phyloP scores from a whole-genome alignment of 176 grass and related monocot species.

The Aegilops tauschii region DNA sequence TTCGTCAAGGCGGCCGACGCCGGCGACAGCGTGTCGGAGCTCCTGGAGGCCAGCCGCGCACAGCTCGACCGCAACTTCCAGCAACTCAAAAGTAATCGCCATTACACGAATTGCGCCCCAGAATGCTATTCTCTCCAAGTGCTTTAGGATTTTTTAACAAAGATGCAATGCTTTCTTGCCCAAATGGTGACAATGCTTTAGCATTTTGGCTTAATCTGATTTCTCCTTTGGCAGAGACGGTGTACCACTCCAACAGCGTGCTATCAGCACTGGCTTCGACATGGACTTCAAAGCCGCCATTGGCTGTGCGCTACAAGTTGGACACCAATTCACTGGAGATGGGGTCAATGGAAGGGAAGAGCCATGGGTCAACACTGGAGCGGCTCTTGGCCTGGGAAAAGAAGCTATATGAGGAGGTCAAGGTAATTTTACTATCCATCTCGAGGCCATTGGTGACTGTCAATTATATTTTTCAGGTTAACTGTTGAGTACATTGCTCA shows the following conservation, averaged over 20 bases:
- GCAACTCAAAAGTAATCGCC: conserved; percentile 76
- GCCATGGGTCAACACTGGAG: conserved; percentile 84
- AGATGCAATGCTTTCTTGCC: neutral
- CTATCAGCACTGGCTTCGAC: conserved; percentile 78
- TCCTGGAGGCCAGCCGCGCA: conserved; percentile 72
- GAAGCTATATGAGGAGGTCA: conserved; percentile 95
- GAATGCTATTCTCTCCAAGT: neutral
- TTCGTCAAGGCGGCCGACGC: conserved; percentile 76
- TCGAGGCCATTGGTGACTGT: neutral
- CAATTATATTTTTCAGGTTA: neutral
- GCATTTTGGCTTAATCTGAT: conserved; percentile 10
- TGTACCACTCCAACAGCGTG: conserved; percentile 90
- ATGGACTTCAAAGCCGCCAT: conserved; percentile 90
- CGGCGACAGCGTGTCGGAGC: conserved; percentile 63
- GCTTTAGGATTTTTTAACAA: neutral
- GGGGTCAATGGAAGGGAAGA: conserved; percentile 65
- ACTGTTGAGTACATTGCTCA: neutral
- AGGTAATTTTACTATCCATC: conserved; percentile 45
- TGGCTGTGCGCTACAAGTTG: conserved; percentile 78
- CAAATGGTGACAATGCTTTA: neutral
- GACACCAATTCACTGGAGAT: conserved; percentile 56
- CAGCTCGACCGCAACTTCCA: conserved; percentile 84
- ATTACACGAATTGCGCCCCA: conserved; percentile 1
- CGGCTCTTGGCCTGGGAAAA: conserved; percentile 98
- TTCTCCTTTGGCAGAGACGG: conserved; percentile 65